phyloP scores from a whole-genome alignment of 768 basidiomycete species.

The Boletus tylopilopsis region DNA sequence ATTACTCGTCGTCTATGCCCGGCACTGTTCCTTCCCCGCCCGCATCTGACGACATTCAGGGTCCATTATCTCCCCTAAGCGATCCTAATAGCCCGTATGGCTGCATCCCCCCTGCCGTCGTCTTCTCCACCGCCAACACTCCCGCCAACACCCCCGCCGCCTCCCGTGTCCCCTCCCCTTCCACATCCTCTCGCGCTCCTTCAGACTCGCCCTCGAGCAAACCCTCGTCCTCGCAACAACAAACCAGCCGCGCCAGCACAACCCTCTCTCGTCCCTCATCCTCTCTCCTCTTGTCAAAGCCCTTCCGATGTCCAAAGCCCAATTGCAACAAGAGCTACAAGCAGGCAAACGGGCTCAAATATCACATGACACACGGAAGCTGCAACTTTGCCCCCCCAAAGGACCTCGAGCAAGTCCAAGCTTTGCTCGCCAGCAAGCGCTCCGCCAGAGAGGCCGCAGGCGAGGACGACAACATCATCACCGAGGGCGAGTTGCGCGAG shows the following conservation, averaged over 20 bases:
- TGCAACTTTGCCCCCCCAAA: slow-evolving; percentile 93
- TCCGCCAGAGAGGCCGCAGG: slow-evolving; percentile 39
- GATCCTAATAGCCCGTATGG: slow-evolving; percentile 34
- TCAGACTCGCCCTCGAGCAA: slow-evolving; percentile 24
- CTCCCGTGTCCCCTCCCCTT: slow-evolving; percentile 40
- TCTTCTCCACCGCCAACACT: slow-evolving; percentile 49
- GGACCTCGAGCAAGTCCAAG: slow-evolving; percentile 73
- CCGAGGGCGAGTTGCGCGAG: slow-evolving; percentile 62
- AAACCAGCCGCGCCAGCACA: slow-evolving; percentile 37
- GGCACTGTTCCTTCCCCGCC: slow-evolving; percentile 43
- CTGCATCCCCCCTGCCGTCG: slow-evolving; percentile 64
- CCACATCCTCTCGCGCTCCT: slow-evolving; percentile 21
- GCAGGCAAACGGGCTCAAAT: slow-evolving; percentile 93
- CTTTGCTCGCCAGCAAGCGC: slow-evolving; percentile 53
- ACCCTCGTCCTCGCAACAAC: slow-evolving; percentile 25
- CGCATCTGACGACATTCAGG: slow-evolving; percentile 28
- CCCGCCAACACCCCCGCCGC: slow-evolving; percentile 46
- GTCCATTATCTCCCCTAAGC: slow-evolving; percentile 26
- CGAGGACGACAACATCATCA: slow-evolving; percentile 42
- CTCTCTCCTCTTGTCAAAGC: slow-evolving; percentile 72
- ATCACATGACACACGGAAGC: slow-evolving; percentile 89
- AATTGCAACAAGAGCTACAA: slow-evolving; percentile 97
- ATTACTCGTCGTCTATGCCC: slow-evolving; percentile 62
- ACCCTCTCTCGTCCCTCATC: slow-evolving; percentile 50
- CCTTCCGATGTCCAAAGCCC: slow-evolving; percentile 90